Conservation (phyloP, 169 alveolate genomes). For the Blepharisma undulans region DNA sequence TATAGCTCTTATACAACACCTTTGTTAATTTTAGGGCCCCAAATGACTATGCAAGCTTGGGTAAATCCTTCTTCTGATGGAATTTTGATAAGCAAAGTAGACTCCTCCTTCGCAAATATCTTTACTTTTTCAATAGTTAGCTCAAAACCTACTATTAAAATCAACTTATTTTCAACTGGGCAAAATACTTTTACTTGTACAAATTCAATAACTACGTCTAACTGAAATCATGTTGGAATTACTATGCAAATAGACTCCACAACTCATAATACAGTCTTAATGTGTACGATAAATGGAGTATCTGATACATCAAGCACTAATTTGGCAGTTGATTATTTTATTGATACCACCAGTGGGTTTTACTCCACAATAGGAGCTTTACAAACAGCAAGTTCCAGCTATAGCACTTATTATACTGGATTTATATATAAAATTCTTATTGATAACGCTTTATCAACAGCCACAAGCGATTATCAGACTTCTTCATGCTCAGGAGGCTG, state of each 20-base stretch:
- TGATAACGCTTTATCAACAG: background rate
- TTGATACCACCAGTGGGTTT: background rate
- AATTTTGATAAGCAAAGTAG: background rate
- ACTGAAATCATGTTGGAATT: background rate
- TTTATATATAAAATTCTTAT: background rate
- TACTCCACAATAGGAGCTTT: background rate
- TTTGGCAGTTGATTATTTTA: background rate
- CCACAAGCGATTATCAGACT: background rate
- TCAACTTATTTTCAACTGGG: background rate
- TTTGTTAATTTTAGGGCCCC: background rate
- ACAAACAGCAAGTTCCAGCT: background rate
- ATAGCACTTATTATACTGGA: background rate
- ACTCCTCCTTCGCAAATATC: background rate
- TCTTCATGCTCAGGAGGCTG: background rate
- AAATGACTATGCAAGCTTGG: slow-evolving; percentile 1
- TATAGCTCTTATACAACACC: background rate
- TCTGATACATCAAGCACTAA: background rate
- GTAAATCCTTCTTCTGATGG: background rate
- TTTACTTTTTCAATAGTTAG: background rate
- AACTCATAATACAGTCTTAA: background rate
- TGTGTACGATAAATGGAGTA: background rate
- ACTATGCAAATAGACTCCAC: background rate
- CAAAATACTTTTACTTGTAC: background rate
- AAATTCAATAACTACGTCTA: background rate
- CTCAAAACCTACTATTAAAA: background rate